Percentiles rank a stretch among this genome's conserved stretches.
These are phyloP conservation scores for Arachis monticola DNA, from an alignment of 331 rosid genomes.

Conservation along the genomic window DNA sequence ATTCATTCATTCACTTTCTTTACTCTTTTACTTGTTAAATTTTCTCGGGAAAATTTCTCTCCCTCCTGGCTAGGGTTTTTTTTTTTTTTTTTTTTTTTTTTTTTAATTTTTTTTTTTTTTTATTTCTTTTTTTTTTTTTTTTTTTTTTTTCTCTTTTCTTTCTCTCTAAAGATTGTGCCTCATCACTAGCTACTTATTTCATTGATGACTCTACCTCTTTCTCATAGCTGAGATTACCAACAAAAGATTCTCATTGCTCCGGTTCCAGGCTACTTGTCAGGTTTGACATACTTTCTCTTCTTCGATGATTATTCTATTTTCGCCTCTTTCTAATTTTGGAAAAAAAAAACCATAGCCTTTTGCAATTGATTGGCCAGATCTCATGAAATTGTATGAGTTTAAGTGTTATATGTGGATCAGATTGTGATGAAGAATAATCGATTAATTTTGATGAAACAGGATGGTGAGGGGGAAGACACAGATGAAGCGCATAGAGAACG, in stretches of 20 bases:
- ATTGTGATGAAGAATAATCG: no score
- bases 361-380: conserved; percentile 33
- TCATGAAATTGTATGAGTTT: conserved; percentile 1
- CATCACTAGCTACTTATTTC: neutral
- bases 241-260: neutral
- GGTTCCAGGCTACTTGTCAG: conserved; percentile 34
- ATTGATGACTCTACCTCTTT: conserved; percentile 2
- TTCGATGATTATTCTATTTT: neutral
- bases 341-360: neutral
- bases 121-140: conserved; percentile 17
- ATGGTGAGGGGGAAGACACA: conserved; percentile 97
- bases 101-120: conserved; percentile 26
- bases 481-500: conserved; percentile 92
- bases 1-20: neutral
- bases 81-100: neutral
- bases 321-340: conserved; percentile 48
- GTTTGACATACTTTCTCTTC: neutral
- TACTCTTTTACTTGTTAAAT: neutral
- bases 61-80: conserved; percentile 52
- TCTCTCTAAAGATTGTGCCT: neutral
- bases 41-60: neutral
- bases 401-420: no score
- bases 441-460: neutral
- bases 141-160: no score
- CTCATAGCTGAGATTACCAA: conserved; percentile 14